Conservation (phyloP, 352 stramenopile species). For the Globisporangium sylvaticum region DNA sequence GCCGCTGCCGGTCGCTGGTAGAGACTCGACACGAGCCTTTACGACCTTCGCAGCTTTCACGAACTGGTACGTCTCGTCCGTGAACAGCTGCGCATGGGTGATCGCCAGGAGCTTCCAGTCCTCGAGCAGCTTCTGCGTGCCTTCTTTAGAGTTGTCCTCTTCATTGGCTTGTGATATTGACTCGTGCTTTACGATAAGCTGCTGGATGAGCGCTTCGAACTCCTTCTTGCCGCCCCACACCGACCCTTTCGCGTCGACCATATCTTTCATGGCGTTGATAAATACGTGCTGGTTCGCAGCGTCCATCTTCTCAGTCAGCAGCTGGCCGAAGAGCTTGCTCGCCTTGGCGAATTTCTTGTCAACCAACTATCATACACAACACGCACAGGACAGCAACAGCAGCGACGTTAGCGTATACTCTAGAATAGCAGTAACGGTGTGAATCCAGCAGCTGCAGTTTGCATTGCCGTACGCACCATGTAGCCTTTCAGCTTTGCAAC, state of each 20-base stretch:
- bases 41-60: constrained; percentile 62
- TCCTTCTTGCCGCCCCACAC: constrained; percentile 49
- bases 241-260: constrained; percentile 38
- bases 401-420: not conserved
- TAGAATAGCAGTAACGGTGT: not conserved
- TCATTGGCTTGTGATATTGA: constrained; percentile 15
- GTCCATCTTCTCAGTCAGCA: constrained; percentile 43
- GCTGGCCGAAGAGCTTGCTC: constrained; percentile 43
- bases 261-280: constrained; percentile 34
- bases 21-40: constrained; percentile 40
- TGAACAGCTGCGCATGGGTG: constrained; percentile 68
- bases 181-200: constrained; percentile 33
- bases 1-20: constrained; percentile 3
- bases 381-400: not conserved
- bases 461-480: constrained; percentile 34
- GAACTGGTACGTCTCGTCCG: constrained; percentile 81
- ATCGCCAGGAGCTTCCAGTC: constrained; percentile 56
- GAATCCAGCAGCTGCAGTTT: not conserved
- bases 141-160: constrained; percentile 6
- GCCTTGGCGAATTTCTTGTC: constrained; percentile 80
- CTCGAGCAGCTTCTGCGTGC: constrained; percentile 16
- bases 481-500: constrained; percentile 60
- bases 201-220: constrained; percentile 45
- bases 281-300: constrained; percentile 38
- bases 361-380: constrained; percentile 29